Evolutionary conservation across 2,329 filamentous ascomycete species (phyloP).

Genomic region (Davidsoniella eucalypti): DNA sequence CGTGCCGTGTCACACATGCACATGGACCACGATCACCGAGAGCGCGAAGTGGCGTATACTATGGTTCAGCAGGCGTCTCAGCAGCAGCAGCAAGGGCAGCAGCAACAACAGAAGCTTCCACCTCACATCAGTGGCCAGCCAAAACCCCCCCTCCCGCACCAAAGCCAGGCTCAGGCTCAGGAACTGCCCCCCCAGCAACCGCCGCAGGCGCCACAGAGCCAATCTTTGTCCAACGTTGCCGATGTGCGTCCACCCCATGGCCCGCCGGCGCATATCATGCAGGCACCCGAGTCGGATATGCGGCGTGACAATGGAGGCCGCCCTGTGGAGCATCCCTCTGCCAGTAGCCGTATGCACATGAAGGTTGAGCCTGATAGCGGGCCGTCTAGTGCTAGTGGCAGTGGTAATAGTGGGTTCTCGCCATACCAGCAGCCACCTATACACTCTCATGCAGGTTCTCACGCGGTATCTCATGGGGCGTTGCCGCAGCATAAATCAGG

Average conservation of each 20-base stretch:
- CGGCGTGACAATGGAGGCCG: constrained; percentile 1
- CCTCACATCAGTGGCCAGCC: too few relatives aligned
- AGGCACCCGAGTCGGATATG: constrained; percentile 7
- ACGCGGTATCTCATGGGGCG: neutral
- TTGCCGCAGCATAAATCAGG: neutral
- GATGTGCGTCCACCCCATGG: too few relatives aligned
- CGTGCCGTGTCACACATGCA: constrained; percentile 16
- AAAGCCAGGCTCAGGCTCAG: constrained; percentile 13
- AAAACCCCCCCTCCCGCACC: constrained; percentile 5
- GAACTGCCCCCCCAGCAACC: neutral
- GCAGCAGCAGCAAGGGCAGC: constrained; percentile 13
- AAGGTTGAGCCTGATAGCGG: constrained; percentile 7
- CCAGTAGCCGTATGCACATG: constrained; percentile 7
- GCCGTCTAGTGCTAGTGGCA: neutral
- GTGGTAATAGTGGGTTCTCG: neutral
- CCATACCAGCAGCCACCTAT: neutral
- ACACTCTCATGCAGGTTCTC: neutral
- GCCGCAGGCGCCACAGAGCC: neutral
- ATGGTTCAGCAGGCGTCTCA: constrained; percentile 11
- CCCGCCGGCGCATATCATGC: neutral
- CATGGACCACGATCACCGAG: constrained; percentile 15
- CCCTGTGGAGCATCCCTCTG: constrained; percentile 2
- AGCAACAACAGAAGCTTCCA: too few relatives aligned
- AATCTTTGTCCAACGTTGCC: too few relatives aligned
- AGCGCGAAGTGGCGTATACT: constrained; percentile 11